Conservation (phyloP, 257 asterid genomes). For the Ocimum tenuiflorum region DNA sequence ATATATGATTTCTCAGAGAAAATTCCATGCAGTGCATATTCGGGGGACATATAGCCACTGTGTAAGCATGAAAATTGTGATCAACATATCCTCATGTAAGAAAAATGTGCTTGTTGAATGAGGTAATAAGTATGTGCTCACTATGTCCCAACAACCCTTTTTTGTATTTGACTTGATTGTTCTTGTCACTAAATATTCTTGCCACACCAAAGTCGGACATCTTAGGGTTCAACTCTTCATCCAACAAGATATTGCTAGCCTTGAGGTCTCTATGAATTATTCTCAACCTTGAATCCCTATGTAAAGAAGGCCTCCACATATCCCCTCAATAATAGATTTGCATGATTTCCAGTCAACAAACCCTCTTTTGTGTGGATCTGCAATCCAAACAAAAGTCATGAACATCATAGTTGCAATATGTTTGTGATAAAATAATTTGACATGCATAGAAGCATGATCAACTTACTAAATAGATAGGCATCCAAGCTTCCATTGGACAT, state of each 20-base stretch:
- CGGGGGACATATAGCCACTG: slow-evolving; percentile 50
- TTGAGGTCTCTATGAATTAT: slow-evolving; percentile 25
- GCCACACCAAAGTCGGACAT: slow-evolving; percentile 40
- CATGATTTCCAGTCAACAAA: slow-evolving; percentile 31
- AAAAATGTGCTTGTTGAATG: no score
- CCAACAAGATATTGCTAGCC: slow-evolving; percentile 25
- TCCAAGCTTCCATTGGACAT: slow-evolving; percentile 41
- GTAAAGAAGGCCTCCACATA: slow-evolving; percentile 34
- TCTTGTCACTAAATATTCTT: slow-evolving; percentile 22
- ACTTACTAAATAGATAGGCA: slow-evolving; percentile 29
- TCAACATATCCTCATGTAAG: no score
- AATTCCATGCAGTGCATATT: slow-evolving; percentile 31
- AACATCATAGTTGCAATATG: not conserved
- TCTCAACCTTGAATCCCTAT: slow-evolving; percentile 27
- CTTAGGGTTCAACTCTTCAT: slow-evolving; percentile 26
- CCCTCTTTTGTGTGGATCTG: slow-evolving; percentile 15
- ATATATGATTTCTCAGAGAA: slow-evolving; percentile 36
- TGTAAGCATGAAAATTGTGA: no score
- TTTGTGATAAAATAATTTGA: not conserved
- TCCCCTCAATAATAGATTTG: slow-evolving; percentile 24
- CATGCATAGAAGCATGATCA: not conserved
- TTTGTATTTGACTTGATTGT: slow-evolving; percentile 26
- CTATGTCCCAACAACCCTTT: slow-evolving; percentile 39
- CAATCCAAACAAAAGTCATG: no score
- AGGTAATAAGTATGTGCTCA: no score